Percentiles rank a stretch among this genome's conserved stretches.
Evolutionary conservation across 768 basidiomycete genomes (phyloP).

Genomic region (Pleurotus sapidus): DNA sequence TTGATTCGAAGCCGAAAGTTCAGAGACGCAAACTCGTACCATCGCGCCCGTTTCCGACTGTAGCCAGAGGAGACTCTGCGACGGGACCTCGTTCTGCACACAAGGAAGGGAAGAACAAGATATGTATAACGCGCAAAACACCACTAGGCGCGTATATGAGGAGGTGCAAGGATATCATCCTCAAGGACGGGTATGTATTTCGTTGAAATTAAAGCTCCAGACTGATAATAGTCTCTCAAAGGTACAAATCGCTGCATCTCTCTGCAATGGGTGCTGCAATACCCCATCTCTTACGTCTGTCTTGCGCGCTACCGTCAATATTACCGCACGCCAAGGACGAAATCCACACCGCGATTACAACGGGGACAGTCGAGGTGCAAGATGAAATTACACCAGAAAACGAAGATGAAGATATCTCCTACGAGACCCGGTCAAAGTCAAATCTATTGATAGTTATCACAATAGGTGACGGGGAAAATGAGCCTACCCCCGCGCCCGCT

Average conservation of each 20-base stretch:
- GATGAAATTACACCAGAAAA: conserved; percentile 81
- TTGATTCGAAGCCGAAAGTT: conserved; percentile 28
- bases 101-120: conserved; percentile 76
- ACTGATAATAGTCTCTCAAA: conserved; percentile 19
- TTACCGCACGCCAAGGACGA: conserved; percentile 67
- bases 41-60: conserved; percentile 72
- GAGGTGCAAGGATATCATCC: conserved; percentile 69
- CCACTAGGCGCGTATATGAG: conserved; percentile 70
- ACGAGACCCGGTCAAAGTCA: conserved; percentile 71
- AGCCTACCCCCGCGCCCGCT: conserved; percentile 30
- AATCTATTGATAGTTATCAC: conserved; percentile 58
- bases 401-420: conserved; percentile 65
- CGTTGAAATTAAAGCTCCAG: not conserved
- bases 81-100: conserved; percentile 80
- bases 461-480: conserved; percentile 61
- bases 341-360: conserved; percentile 58
- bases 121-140: conserved; percentile 79
- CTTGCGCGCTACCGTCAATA: conserved; percentile 67
- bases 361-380: conserved; percentile 68
- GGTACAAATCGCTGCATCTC: conserved; percentile 71
- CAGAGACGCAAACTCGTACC: conserved; percentile 55
- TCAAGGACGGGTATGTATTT: conserved; percentile 64
- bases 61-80: conserved; percentile 70
- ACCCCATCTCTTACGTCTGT: conserved; percentile 70
- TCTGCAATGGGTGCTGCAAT: conserved; percentile 90